Conservation (phyloP, 495 filamentous ascomycete species). For the Thermothielavioides terrestris region DNA sequence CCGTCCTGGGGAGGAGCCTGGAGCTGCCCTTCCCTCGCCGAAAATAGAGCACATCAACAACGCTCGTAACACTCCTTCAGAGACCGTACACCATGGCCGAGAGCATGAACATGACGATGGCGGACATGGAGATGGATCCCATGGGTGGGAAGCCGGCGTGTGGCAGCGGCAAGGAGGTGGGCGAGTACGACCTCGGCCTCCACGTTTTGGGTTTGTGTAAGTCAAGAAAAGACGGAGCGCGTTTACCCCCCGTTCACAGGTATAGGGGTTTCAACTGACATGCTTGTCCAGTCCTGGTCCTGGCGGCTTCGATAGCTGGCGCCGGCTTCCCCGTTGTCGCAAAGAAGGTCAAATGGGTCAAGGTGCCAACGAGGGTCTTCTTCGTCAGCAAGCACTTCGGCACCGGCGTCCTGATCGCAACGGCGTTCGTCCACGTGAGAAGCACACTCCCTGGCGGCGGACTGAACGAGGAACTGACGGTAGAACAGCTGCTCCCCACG, state of each 20-base stretch:
- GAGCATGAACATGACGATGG: slow-evolving; percentile 10
- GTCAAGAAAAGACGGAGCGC: no score
- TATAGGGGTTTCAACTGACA: slow-evolving; percentile 7
- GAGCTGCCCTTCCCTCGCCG: slow-evolving; percentile 5
- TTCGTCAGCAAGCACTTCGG: slow-evolving; percentile 57
- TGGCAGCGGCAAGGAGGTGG: slow-evolving; percentile 32
- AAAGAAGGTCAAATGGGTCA: slow-evolving; percentile 46
- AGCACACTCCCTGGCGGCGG: background rate
- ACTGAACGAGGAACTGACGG: background rate
- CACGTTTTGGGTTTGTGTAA: slow-evolving; percentile 44
- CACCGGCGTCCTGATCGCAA: slow-evolving; percentile 60
- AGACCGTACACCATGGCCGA: background rate
- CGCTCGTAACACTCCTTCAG: background rate
- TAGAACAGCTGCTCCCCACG: slow-evolving; percentile 42
- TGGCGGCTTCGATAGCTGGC: slow-evolving; percentile 34
- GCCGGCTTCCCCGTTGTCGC: slow-evolving; percentile 47
- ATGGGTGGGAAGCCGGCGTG: slow-evolving; percentile 36
- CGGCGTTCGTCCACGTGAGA: slow-evolving; percentile 59
- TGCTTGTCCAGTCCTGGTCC: slow-evolving; percentile 28
- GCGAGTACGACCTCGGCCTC: slow-evolving; percentile 42
- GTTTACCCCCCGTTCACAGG: background rate
- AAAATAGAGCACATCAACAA: background rate
- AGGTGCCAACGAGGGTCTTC: slow-evolving; percentile 44
- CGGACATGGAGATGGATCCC: slow-evolving; percentile 5
- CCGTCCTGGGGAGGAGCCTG: slow-evolving; percentile 7